Evolutionary conservation across 177 flowering plant species (phyloP).

Genomic region (Vitis hybrid): DNA sequence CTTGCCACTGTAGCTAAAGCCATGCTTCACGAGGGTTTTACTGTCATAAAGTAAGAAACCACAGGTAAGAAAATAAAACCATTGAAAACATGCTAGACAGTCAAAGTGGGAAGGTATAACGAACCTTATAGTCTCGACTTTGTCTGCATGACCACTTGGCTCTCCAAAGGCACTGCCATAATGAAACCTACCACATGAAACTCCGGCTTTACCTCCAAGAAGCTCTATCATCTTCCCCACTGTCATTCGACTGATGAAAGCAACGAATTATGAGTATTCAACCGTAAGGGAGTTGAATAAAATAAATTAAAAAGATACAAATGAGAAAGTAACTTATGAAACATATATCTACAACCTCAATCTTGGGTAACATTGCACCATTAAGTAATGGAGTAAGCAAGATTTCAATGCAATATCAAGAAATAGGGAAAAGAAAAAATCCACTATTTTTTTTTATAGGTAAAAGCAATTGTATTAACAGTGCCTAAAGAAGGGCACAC

Average conservation of each 20-base stretch:
- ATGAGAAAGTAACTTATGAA: too few relatives aligned
- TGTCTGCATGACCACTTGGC: slow-evolving; percentile 97
- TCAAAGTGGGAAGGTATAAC: background rate
- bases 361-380: too few relatives aligned
- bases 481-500: too few relatives aligned
- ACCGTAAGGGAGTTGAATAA: background rate
- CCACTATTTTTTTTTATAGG: too few relatives aligned
- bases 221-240: slow-evolving; percentile 99
- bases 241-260: slow-evolving; percentile 83
- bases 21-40: slow-evolving; percentile 82
- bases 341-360: too few relatives aligned
- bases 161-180: slow-evolving; percentile 99
- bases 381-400: too few relatives aligned
- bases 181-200: slow-evolving; percentile 88
- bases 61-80: background rate
- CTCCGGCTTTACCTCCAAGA: slow-evolving; percentile 97
- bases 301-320: background rate
- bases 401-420: too few relatives aligned
- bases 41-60: slow-evolving; percentile 39
- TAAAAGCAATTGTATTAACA: too few relatives aligned
- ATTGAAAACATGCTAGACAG: background rate
- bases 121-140: slow-evolving; percentile 88
- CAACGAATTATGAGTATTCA: background rate
- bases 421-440: too few relatives aligned
- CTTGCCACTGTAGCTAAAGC: slow-evolving; percentile 93